These are phyloP conservation scores for Aspergillus kassunensis DNA, from an alignment of 495 filamentous ascomycete genomes.

Conservation along the genomic window DNA sequence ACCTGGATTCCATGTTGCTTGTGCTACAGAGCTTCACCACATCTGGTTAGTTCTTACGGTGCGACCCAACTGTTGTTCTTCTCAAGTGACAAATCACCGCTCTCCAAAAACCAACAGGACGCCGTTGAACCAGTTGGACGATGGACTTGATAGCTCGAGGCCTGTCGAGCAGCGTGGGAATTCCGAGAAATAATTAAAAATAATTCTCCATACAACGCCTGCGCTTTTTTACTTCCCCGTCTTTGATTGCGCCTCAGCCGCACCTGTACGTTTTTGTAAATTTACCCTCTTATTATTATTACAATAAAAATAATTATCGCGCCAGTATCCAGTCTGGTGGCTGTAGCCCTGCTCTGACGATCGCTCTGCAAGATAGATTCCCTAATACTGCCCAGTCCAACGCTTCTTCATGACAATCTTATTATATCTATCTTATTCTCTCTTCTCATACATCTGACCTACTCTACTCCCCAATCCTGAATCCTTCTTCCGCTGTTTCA, in stretches of 20 bases:
- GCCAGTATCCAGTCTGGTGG: neutral
- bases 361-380: constrained; percentile 22
- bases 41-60: constrained; percentile 2
- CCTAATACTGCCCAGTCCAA: no score
- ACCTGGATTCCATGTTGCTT: no score
- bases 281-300: no score
- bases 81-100: neutral
- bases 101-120: constrained; percentile 13
- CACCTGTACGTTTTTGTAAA: constrained; percentile 10
- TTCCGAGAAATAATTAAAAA: constrained; percentile 13
- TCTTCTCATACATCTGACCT: neutral
- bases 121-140: constrained; percentile 21
- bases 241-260: constrained; percentile 22
- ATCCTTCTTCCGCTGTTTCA: no score
- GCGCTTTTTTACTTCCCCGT: constrained; percentile 14
- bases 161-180: neutral
- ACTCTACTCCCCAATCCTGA: neutral
- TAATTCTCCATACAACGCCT: constrained; percentile 16
- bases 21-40: no score
- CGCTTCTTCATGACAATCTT: neutral
- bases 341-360: constrained; percentile 11
- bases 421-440: neutral
- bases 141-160: no score
- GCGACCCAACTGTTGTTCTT: neutral
- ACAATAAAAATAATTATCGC: no score